Evolutionary conservation across 305 asterid species (phyloP).

Genomic region (Fraxinus sp.): DNA sequence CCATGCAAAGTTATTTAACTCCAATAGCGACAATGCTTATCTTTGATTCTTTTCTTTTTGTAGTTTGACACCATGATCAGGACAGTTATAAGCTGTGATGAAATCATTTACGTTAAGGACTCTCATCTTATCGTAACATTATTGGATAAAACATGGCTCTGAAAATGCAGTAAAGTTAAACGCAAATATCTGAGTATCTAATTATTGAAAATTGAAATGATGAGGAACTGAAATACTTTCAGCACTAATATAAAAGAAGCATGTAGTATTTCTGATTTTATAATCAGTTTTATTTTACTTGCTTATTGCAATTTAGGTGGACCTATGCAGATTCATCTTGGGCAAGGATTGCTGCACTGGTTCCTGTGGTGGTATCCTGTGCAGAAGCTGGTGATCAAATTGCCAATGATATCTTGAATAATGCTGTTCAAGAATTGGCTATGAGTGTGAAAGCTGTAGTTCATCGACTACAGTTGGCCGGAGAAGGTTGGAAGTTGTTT

Average conservation of each 20-base stretch:
- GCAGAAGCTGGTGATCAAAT: slow-evolving; percentile 89
- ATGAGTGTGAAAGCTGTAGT: slow-evolving; percentile 83
- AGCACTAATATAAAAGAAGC: not conserved
- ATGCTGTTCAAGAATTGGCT: slow-evolving; percentile 82
- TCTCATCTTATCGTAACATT: not conserved
- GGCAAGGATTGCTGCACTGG: slow-evolving; percentile 97
- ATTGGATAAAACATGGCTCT: not conserved
- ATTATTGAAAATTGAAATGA: slow-evolving; percentile 13
- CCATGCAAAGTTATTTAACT: not conserved
- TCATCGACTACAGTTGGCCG: slow-evolving; percentile 70
- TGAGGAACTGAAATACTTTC: slow-evolving; percentile 17
- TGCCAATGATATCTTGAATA: slow-evolving; percentile 69
- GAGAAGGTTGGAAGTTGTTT: slow-evolving; percentile 56
- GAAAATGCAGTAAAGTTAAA: not conserved
- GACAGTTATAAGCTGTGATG: not conserved
- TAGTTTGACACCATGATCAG: not conserved
- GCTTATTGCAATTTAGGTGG: slow-evolving; percentile 90
- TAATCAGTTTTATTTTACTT: slow-evolving; percentile 32
- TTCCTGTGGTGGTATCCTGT: slow-evolving; percentile 81
- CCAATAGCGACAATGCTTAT: not conserved
- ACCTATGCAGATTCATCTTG: slow-evolving; percentile 97
- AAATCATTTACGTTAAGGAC: not conserved
- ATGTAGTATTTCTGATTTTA: not conserved
- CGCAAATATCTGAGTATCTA: not conserved
- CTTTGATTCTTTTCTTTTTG: not conserved